Evolutionary conservation across 441 rosid species (phyloP).

Genomic region (Populus hybrid): DNA sequence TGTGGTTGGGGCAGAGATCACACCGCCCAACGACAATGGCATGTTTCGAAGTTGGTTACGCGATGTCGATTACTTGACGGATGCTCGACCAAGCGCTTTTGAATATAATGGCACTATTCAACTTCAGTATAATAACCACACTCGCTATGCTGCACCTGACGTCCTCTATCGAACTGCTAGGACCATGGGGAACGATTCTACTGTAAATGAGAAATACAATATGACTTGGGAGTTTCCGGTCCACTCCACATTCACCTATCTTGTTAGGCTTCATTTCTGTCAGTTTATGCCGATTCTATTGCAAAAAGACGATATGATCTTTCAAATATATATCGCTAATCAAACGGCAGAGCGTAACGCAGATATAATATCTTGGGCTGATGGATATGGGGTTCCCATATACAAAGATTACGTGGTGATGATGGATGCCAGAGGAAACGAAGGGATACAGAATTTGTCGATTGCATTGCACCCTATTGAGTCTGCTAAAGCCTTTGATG

Average conservation of each 20-base stretch:
- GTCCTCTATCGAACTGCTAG: too few species aligned
- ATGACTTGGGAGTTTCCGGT: conserved; percentile 42
- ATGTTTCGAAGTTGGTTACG: conserved; percentile 41
- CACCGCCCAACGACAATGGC: conserved; percentile 6
- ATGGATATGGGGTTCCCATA: conserved; percentile 27
- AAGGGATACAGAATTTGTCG: conserved; percentile 7
- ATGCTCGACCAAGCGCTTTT: background rate
- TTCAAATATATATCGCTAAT: conserved; percentile 17
- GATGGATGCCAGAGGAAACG: background rate
- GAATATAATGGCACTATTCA: background rate
- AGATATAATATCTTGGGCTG: conserved; percentile 29
- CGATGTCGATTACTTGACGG: conserved; percentile 14
- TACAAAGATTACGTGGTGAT: conserved; percentile 19
- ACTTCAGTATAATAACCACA: conserved; percentile 4
- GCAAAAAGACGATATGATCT: background rate
- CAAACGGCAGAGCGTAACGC: background rate
- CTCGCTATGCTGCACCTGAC: conserved; percentile 22
- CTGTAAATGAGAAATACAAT: conserved; percentile 14
- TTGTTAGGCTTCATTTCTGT: conserved; percentile 11
- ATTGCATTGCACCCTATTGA: conserved; percentile 28
- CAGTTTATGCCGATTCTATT: background rate
- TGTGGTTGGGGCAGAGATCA: conserved; percentile 22
- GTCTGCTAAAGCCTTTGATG: background rate
- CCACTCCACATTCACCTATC: conserved; percentile 28
- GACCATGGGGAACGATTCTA: too few species aligned